Base-by-base conservation (phyloP, 108 stramenopile species). In the Poteriospumella lacustris region DNA sequence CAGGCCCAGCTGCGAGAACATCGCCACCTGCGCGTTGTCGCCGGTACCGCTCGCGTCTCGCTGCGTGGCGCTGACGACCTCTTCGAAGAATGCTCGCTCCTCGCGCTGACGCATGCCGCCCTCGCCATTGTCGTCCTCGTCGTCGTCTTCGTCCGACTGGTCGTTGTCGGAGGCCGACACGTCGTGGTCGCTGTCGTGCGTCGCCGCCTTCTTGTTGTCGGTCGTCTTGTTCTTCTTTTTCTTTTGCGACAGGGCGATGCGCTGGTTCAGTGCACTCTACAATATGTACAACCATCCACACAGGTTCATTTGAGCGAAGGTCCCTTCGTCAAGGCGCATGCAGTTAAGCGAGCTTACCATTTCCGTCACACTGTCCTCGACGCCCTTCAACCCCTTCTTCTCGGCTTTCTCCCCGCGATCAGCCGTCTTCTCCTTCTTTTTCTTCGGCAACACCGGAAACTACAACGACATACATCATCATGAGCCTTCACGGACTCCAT, bases 1-100 rank as follows among this genome's bases (percentile, higher is more conserved):
- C 2, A 99, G 83, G 68, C 92, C 91, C 26, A 99, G 88, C 78
- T 95, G 88, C 15, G 90, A 80, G 86, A 98, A 98, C n/a, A n/a
- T n/a, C n/a, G n/a, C n/a, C n/a, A n/a, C n/a, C n/a, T n/a, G n/a
- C n/a, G n/a, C n/a, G n/a, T n/a, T n/a, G 19, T 88, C 82, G 67
- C 89, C 87, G 42, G 90, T 83, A 26, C 77, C 64, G 0, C 68
- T 82, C 9, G 38, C 59, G 58, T 29, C 58, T 31, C 43, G 60
- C 1, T 26, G 44, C 0, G 9, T 43, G 19, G 39, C 43, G 29
- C 40, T 34, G n/a, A 72, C 36, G 19, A 68, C 68, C 44, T 24
- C n/a, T 34, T 43, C 72, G 44, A 43, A 47, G 2, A 1, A 42
- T 47, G 72, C 42, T 2, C 1, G 29, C 60, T 64, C 60, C 5